phyloP scores from a whole-genome alignment of 2,329 filamentous ascomycete genomes.

The Chaetoscypha palmicola region DNA sequence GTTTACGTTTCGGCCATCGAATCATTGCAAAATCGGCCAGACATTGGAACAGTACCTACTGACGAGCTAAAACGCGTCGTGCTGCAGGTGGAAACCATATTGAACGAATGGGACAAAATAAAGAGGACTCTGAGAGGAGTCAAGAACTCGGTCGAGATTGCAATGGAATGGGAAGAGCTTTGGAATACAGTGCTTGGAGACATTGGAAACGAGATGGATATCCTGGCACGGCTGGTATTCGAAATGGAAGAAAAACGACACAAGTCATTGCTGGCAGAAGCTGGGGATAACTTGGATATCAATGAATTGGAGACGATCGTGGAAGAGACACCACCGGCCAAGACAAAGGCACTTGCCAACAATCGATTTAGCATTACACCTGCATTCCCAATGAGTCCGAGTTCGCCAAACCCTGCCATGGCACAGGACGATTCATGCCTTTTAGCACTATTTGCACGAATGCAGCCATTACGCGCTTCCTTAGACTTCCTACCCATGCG shows the following conservation, averaged over 20 bases:
- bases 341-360: conserved; percentile 46
- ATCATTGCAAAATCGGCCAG: conserved; percentile 70
- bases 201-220: conserved; percentile 82
- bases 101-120: conserved; percentile 79
- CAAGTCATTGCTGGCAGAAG: conserved; percentile 60
- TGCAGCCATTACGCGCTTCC: conserved; percentile 89
- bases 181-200: conserved; percentile 93
- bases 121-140: conserved; percentile 69
- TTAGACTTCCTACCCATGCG: conserved; percentile 95
- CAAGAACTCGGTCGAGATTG: conserved; percentile 87
- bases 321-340: conserved; percentile 66
- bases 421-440: conserved; percentile 81
- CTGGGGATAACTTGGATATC: conserved; percentile 64
- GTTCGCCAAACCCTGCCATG: conserved; percentile 49
- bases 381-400: conserved; percentile 55
- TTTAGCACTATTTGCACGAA: conserved; percentile 83
- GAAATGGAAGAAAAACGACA: conserved; percentile 97
- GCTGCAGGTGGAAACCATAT: conserved; percentile 80
- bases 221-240: conserved; percentile 74
- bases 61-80: conserved; percentile 71
- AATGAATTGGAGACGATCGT: conserved; percentile 89
- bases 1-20: conserved; percentile 95
- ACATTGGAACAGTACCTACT: conserved; percentile 64
- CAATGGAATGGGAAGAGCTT: conserved; percentile 98
- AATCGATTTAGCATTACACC: conserved; percentile 64